Evolutionary conservation across 2,329 filamentous ascomycete genomes (phyloP).

Genomic region (Aspergillus terreus): DNA sequence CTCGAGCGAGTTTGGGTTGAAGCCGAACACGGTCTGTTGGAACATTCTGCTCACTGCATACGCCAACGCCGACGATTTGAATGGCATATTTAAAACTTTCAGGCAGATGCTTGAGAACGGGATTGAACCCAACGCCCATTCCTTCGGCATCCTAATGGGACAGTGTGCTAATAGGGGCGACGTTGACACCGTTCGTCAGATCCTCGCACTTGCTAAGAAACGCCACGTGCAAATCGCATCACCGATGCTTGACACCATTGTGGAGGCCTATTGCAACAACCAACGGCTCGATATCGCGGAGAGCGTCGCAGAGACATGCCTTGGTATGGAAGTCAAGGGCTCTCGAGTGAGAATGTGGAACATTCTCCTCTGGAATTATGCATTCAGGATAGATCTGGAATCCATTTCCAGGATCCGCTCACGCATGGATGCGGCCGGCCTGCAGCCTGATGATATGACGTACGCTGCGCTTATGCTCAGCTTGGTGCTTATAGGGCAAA

Average conservation of each 20-base stretch:
- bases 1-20: conserved; percentile 49
- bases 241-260: conserved; percentile 60
- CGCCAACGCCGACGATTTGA: conserved; percentile 61
- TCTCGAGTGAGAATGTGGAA: conserved; percentile 71
- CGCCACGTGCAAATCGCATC: conserved; percentile 49
- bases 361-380: conserved; percentile 66
- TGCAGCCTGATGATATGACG: conserved; percentile 55
- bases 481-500: conserved; percentile 50
- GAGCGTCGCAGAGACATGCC: conserved; percentile 55
- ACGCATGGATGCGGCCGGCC: conserved; percentile 51
- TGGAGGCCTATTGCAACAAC: conserved; percentile 64
- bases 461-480: conserved; percentile 61
- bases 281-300: conserved; percentile 55
- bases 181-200: conserved; percentile 61
- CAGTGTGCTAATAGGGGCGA: conserved; percentile 70
- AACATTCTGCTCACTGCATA: conserved; percentile 74
- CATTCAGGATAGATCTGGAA: conserved; percentile 57
- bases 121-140: conserved; percentile 57
- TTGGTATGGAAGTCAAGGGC: conserved; percentile 49
- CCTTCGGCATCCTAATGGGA: conserved; percentile 70
- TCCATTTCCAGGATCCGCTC: conserved; percentile 53
- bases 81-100: conserved; percentile 63
- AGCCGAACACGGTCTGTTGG: conserved; percentile 62
- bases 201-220: conserved; percentile 62
- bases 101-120: conserved; percentile 52